Percentiles rank a stretch among this genome's conserved stretches.
Conservation (phyloP, 148 eudicot genomes). For the Fagopyrum homotropicum region DNA sequence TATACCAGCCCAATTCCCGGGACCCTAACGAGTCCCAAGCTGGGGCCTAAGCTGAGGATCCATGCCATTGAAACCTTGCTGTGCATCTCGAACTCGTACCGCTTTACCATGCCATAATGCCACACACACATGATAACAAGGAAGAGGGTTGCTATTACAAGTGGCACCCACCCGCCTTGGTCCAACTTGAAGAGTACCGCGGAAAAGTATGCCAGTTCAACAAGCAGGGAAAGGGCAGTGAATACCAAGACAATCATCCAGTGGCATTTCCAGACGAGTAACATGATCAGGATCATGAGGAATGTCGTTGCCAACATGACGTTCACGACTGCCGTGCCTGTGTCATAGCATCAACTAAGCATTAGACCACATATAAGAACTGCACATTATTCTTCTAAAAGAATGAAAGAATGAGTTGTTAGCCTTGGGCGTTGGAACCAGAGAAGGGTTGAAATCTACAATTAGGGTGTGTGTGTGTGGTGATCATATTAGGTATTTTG, state of each 20-base stretch:
- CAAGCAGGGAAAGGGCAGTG: slow-evolving; percentile 55
- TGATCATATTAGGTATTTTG: too few relatives aligned
- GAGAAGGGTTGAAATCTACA: too few relatives aligned
- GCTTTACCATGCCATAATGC: slow-evolving; percentile 82
- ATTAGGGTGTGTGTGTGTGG: too few relatives aligned
- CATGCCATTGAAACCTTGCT: slow-evolving; percentile 89
- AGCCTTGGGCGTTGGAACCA: too few relatives aligned
- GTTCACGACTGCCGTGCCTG: slow-evolving; percentile 91
- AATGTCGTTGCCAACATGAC: slow-evolving; percentile 86
- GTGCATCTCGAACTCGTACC: slow-evolving; percentile 86
- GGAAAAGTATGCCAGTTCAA: slow-evolving; percentile 78
- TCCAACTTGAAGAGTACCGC: slow-evolving; percentile 80
- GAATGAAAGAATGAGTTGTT: too few relatives aligned
- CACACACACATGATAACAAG: slow-evolving; percentile 78
- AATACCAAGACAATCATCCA: slow-evolving; percentile 69
- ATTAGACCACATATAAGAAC: too few relatives aligned
- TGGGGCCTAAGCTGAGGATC: slow-evolving; percentile 89
- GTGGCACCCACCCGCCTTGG: slow-evolving; percentile 97
- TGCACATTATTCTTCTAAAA: too few relatives aligned
- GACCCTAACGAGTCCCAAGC: slow-evolving; percentile 82
- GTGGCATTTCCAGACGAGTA: slow-evolving; percentile 85
- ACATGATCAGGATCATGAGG: slow-evolving; percentile 70
- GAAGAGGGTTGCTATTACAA: slow-evolving; percentile 69
- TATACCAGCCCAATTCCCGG: slow-evolving; percentile 94
- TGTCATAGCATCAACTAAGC: background rate